A percentile compares a stretch with the other conserved stretches of the same genome.
These are phyloP conservation scores for Pichia nakasei DNA, from an alignment of 805 yeast species.

Conservation along the genomic window DNA sequence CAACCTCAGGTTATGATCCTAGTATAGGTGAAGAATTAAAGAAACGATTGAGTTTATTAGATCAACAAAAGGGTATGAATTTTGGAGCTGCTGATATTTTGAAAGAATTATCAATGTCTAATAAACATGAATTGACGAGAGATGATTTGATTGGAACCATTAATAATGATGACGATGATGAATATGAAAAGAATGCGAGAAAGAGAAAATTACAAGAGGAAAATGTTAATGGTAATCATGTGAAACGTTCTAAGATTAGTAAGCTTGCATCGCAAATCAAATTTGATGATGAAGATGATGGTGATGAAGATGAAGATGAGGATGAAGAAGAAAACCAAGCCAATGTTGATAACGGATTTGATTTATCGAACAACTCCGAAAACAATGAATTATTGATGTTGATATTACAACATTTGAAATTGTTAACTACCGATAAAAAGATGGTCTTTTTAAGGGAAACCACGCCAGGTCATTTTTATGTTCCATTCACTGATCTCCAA, in stretches of 20 bases:
- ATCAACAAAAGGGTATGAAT: constrained; percentile 28
- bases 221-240: constrained; percentile 1
- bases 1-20: constrained; percentile 23
- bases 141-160: constrained; percentile 28
- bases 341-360: constrained; percentile 18
- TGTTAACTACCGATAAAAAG: constrained; percentile 43
- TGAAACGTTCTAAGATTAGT: constrained; percentile 8
- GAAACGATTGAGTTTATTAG: constrained; percentile 24
- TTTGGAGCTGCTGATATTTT: constrained; percentile 37
- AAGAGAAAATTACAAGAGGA: constrained; percentile 9
- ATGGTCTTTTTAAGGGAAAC: constrained; percentile 54
- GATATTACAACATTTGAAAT: constrained; percentile 50
- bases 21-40: constrained; percentile 15
- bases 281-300: constrained; percentile 17
- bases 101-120: constrained; percentile 17
- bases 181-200: neutral
- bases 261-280: constrained; percentile 4
- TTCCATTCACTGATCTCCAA: constrained; percentile 50
- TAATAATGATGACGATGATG: constrained; percentile 20
- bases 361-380: constrained; percentile 2
- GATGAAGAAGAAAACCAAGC: constrained; percentile 19
- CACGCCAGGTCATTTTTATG: constrained; percentile 47
- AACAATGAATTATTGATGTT: constrained; percentile 18
- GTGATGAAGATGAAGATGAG: constrained; percentile 18
- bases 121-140: constrained; percentile 25